Evolutionary conservation across 345 rosid genomes (phyloP).

Genomic region (Eucalyptus sp.): DNA sequence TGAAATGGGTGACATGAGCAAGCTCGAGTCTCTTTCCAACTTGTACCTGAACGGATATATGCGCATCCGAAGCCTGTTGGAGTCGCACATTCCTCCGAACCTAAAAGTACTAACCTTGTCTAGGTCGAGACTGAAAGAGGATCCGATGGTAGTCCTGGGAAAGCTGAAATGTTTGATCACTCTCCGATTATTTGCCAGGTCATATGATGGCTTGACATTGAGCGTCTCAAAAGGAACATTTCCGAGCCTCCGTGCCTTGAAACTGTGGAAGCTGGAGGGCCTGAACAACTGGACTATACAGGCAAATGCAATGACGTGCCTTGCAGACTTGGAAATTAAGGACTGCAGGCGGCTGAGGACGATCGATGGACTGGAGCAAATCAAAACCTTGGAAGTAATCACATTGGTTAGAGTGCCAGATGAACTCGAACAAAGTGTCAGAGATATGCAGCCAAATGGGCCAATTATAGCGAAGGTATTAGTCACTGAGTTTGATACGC

Average conservation of each 20-base stretch:
- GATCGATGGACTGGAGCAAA: background rate
- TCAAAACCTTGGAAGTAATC: background rate
- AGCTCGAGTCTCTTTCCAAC: background rate
- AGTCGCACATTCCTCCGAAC: background rate
- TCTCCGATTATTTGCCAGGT: constrained; percentile 13
- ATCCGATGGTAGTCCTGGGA: constrained; percentile 10
- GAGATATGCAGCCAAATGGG: background rate
- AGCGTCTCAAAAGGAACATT: background rate
- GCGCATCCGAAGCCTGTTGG: too few species aligned
- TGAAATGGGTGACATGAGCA: background rate
- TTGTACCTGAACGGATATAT: constrained; percentile 19
- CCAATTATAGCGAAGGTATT: background rate
- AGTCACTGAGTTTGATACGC: background rate
- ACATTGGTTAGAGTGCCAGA: background rate
- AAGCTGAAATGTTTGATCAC: background rate
- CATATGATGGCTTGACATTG: constrained; percentile 12
- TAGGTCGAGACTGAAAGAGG: constrained; percentile 3
- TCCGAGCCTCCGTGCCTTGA: constrained; percentile 8
- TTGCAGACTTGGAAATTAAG: constrained; percentile 21
- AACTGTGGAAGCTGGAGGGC: constrained; percentile 18
- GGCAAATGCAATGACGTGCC: background rate
- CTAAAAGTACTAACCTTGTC: constrained; percentile 20
- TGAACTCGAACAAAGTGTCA: background rate
- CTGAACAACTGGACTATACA: background rate
- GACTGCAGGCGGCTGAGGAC: background rate